phyloP scores from a whole-genome alignment of 306 rosid genomes.

The Begonia masoniana region DNA sequence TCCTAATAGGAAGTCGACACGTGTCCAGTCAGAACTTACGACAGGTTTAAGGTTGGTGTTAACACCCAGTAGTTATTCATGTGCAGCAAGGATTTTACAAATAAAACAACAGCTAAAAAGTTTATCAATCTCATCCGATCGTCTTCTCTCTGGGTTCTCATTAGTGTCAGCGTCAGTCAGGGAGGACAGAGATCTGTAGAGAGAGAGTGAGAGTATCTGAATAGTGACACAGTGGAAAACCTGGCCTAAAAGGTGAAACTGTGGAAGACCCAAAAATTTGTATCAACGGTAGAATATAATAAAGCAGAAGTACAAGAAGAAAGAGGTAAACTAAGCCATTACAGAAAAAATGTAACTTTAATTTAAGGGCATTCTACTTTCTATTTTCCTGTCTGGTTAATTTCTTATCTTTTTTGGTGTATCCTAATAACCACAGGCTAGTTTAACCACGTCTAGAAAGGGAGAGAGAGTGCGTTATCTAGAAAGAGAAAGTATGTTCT shows the following conservation, averaged over 20 bases:
- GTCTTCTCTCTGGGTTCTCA: neutral
- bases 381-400: conserved; percentile 8
- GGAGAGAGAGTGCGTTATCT: conserved; percentile 1
- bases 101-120: conserved; percentile 6
- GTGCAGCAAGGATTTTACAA: conserved; percentile 9
- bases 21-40: conserved; percentile 8
- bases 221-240: neutral
- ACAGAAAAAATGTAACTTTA: conserved; percentile 1
- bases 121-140: neutral
- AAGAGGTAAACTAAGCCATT: conserved; percentile 11
- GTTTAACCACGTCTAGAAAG: conserved; percentile 33
- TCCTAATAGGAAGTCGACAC: conserved; percentile 8
- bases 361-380: conserved; percentile 25
- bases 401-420: conserved; percentile 40
- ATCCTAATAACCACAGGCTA: conserved; percentile 22
- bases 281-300: neutral
- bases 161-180: neutral
- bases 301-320: neutral
- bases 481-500: conserved; percentile 25
- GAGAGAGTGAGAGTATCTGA: no score
- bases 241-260: conserved; percentile 6
- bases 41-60: conserved; percentile 12
- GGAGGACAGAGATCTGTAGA: no score
- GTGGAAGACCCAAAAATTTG: conserved; percentile 1
- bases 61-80: conserved; percentile 19